Conservation (phyloP, 768 basidiomycete genomes). For the Boletus sp. region DNA sequence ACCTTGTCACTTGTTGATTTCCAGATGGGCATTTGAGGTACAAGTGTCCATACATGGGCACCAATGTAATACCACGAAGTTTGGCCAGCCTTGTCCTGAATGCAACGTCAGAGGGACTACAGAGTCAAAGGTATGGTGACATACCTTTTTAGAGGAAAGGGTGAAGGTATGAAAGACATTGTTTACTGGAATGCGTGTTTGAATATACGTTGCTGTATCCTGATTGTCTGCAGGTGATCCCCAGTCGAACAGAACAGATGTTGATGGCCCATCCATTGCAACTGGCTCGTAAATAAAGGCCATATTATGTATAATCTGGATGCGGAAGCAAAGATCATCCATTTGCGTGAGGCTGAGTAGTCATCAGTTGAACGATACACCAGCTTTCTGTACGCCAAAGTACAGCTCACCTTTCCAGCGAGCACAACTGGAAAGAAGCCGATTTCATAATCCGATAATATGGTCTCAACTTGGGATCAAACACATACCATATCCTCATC, state of each 20-base stretch:
- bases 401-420: conserved; percentile 25
- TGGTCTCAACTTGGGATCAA: not conserved
- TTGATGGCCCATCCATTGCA: conserved; percentile 44
- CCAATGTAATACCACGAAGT: conserved; percentile 49
- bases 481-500: conserved; percentile 41
- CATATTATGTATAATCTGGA: conserved; percentile 37
- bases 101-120: conserved; percentile 3
- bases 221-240: conserved; percentile 35
- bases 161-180: conserved; percentile 49
- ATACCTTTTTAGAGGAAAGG: conserved; percentile 44
- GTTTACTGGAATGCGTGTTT: conserved; percentile 13
- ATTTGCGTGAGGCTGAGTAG: conserved; percentile 33
- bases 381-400: not conserved
- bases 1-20: conserved; percentile 36
- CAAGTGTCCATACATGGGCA: conserved; percentile 41
- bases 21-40: conserved; percentile 37
- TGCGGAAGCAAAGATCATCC: conserved; percentile 40
- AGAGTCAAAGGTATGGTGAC: not conserved
- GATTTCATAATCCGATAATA: not conserved
- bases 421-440: conserved; percentile 21
- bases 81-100: conserved; percentile 30
- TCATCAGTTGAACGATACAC: not conserved
- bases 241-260: conserved; percentile 55
- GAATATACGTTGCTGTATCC: conserved; percentile 35
- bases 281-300: conserved; percentile 58